A percentile compares a stretch with the other conserved stretches of the same genome.
Evolutionary conservation across 129 eudicot genomes (phyloP).

Genomic region (Artemisia tridentata): DNA sequence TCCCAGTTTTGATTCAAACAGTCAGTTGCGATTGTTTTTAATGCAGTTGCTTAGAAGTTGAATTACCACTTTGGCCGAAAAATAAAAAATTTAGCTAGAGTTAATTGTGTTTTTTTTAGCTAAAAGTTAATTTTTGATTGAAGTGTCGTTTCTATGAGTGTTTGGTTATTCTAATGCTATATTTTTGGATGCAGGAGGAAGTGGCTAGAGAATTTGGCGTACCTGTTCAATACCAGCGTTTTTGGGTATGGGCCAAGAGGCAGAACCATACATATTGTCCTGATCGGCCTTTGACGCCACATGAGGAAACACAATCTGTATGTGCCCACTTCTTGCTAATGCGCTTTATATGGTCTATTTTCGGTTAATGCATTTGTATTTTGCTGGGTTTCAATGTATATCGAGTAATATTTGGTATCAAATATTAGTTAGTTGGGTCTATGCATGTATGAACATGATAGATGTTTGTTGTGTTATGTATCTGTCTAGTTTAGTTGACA

Average conservation of each 20-base stretch:
- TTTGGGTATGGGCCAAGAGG: conserved; percentile 90
- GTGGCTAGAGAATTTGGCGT: conserved; percentile 86
- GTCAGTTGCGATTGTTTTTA: too few species aligned
- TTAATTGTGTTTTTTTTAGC: not conserved
- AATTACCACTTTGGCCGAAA: too few species aligned
- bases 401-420: not conserved
- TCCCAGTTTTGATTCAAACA: too few species aligned
- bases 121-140: too few species aligned
- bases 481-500: conserved; percentile 5
- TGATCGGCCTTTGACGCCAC: conserved; percentile 74
- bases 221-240: conserved; percentile 79
- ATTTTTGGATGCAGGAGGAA: conserved; percentile 61
- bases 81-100: not conserved
- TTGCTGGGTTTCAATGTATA: not conserved
- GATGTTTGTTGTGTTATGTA: not conserved
- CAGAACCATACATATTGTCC: conserved; percentile 91
- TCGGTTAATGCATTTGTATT: not conserved
- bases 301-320: conserved; percentile 81
- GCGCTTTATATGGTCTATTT: not conserved
- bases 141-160: not conserved
- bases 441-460: not conserved
- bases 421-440: not conserved
- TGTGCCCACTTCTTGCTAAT: conserved; percentile 18
- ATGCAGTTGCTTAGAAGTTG: too few species aligned
- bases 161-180: not conserved